A percentile compares a stretch with the other conserved stretches of the same genome.
Conservation (phyloP, 2,329 filamentous ascomycete genomes). For the Scorias spongiosa region DNA sequence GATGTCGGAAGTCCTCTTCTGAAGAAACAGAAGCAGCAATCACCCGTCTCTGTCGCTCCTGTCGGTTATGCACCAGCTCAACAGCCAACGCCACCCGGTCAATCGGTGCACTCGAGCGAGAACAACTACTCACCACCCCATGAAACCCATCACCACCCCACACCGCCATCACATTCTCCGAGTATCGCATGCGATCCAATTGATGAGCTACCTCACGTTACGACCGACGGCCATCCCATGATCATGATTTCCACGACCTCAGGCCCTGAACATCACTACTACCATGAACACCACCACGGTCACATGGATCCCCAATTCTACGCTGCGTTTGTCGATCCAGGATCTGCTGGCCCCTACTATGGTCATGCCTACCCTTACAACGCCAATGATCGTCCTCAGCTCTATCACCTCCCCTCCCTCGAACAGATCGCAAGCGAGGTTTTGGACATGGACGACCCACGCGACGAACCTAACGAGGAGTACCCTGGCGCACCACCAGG, state of each 20-base stretch:
- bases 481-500: neutral
- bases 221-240: neutral
- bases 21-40: constrained; percentile 9
- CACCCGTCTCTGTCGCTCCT: constrained; percentile 5
- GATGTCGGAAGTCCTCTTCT: constrained; percentile 18
- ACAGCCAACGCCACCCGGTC: neutral
- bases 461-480: constrained; percentile 2
- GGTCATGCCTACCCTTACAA: constrained; percentile 11
- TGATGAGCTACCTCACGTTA: neutral
- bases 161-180: neutral
- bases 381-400: constrained; percentile 6
- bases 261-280: neutral
- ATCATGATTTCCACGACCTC: neutral
- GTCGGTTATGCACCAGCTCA: neutral
- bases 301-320: constrained; percentile 12
- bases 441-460: constrained; percentile 18
- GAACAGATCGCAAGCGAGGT: constrained; percentile 23
- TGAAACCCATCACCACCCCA: neutral
- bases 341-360: constrained; percentile 3
- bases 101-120: constrained; percentile 2
- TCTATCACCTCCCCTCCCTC: constrained; percentile 16
- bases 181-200: neutral
- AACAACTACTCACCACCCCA: neutral
- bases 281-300: constrained; percentile 2
- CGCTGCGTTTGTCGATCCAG: constrained; percentile 10